Evolutionary conservation across 2,329 filamentous ascomycete species (phyloP).

Genomic region (Fusarium sororula): DNA sequence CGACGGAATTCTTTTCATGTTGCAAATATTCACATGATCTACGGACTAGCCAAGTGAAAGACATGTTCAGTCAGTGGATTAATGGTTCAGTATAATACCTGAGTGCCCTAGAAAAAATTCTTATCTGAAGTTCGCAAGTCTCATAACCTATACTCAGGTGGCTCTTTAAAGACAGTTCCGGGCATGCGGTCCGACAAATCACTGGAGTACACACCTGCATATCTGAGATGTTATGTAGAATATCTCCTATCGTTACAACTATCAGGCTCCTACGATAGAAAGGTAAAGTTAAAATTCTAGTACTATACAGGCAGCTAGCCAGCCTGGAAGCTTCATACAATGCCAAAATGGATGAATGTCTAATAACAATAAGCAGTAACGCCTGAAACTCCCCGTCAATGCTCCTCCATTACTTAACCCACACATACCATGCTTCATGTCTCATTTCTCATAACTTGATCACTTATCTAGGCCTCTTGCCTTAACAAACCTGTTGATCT

Average conservation of each 20-base stretch:
- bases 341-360: background rate
- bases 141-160: background rate
- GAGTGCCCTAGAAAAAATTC: background rate
- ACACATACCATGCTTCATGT: constrained; percentile 30
- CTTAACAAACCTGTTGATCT: constrained; percentile 68
- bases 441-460: constrained; percentile 38
- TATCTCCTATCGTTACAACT: background rate
- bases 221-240: background rate
- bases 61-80: background rate
- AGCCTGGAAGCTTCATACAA: background rate
- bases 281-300: background rate
- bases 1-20: constrained; percentile 3
- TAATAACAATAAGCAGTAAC: background rate
- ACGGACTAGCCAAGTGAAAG: background rate
- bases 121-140: background rate
- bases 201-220: background rate
- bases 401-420: background rate
- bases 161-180: background rate
- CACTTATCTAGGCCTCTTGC: constrained; percentile 64
- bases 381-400: constrained; percentile 24
- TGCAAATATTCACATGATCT: constrained; percentile 19
- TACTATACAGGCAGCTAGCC: background rate
- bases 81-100: background rate
- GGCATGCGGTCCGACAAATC: background rate
- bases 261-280: background rate